Evolutionary conservation across 495 filamentous ascomycete species (phyloP), one percentile per base, ranked within the genome.

Genomic region (Penicillium egyptiacum): DNA sequence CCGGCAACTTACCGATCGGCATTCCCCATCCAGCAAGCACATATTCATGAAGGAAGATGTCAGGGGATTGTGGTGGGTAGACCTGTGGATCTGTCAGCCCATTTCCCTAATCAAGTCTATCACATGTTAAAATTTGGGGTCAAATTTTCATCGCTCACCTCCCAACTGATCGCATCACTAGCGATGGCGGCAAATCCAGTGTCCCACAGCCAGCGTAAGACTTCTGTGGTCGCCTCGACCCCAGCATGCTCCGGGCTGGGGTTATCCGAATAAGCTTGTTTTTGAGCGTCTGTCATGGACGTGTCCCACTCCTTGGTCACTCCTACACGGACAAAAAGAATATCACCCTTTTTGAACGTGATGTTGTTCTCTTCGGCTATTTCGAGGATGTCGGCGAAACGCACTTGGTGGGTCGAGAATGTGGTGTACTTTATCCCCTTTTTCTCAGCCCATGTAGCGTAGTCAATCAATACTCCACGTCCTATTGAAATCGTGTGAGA

Each of bases 381-480:
- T 14, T 71, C 59, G 11, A 77, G 50, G 16, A 85, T 68, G 11
- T 81, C 65, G 1, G 67, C 44, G 3, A 79, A 47, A 1, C 72
- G 57, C 40, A 83, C 77, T 33, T 69, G 61, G 55, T 73, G 68
- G 8, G 64, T 73, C 8, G 67, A 63, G 44, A 83, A 71, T 1
- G 74, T 65, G 45, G 61, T 66, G 53, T 73, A 71, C 12, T 56
- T 41, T 50, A 76, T 72, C 0, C 68, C 70, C 37, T 75, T 69
- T 43, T 68, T 68, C 41, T 67, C 66, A 11, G 73, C 73, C 77
- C 75, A 88, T 54, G 64, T 74, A 49, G 80, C 73, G 60, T 79
- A 83, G 64, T 81, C 79, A 22, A 85, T 72, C 39, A 85, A 66
- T 17, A 85, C 72, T 39, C 81, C 80, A 19, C 81, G 79, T n/a